Evolutionary conservation across 1,284 basidiomycete genomes (phyloP), one percentile per base, ranked within the genome.

Genomic region (Boletus semigastroideus): DNA sequence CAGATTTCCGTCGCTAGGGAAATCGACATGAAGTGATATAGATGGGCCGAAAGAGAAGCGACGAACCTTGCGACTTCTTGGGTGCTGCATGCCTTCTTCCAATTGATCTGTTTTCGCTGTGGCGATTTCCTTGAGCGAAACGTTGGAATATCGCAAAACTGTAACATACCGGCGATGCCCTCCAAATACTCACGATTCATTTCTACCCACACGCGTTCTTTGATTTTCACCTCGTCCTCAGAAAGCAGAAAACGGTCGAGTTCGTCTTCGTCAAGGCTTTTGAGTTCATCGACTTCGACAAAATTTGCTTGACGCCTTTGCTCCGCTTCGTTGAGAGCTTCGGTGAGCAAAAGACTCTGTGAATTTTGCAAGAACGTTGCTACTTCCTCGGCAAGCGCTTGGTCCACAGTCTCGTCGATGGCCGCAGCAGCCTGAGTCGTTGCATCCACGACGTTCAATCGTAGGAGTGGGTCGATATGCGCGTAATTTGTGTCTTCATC

Each of bases 181-280:
- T 97, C 92, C 46, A 99, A 74, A 74, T 97, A 99, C 49, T 97
- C 94, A 59, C 83, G 84, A 72, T 99, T 99, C 67, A 94, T 79
- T 72, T 96, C 94, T 55, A 98, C 91, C 97, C 97, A 99, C 17
- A 99, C 85, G 25, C 94, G 85, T 65, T 96, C 94, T 69, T 95
- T 97, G 65, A 94, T 82, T 66, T 81, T 84, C 7, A 92, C 87
- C 70, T 98, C 96, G 25, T 92, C 90, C 42, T 91, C 86, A 12
- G 80, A 86, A 43, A 98, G 73, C 53, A 97, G 78, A 74, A 92
- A 94, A 25, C 74, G 75, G 67, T 98, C 92, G 42, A 99, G 78
- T 70, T 99, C 97, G 8, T 88, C 92, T 63, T 99, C 97, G 71
- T 99, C 91, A 25, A 98, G 74, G 36, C 88, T 92, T 19, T 78